Conservation (phyloP, 768 basidiomycete genomes). For the Daedaleopsis sinensis region DNA sequence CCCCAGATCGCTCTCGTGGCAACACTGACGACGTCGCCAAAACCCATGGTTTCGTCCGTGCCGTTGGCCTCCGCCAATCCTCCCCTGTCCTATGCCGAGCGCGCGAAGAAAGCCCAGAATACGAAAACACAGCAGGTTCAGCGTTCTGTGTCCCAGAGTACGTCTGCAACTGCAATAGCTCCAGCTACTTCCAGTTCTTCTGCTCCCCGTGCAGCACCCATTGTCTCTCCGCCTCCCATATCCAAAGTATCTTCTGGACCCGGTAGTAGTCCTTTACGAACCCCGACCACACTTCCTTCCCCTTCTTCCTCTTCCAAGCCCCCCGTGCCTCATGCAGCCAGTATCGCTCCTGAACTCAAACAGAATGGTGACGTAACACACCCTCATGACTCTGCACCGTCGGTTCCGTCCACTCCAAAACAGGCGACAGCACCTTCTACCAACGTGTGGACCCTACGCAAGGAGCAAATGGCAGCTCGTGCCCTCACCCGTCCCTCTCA, state of each 20-base stretch:
- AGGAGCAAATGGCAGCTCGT: slow-evolving; percentile 41
- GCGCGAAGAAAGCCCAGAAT: slow-evolving; percentile 41
- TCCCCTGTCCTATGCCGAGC: slow-evolving; percentile 54
- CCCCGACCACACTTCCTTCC: background rate
- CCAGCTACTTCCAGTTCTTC: slow-evolving; percentile 13
- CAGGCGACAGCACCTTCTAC: slow-evolving; percentile 26
- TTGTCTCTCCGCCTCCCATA: slow-evolving; percentile 11
- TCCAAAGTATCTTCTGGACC: slow-evolving; percentile 3
- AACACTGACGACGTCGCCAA: background rate
- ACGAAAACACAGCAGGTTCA: slow-evolving; percentile 7
- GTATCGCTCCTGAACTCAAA: slow-evolving; percentile 4
- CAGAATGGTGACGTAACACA: slow-evolving; percentile 26
- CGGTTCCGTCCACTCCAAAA: slow-evolving; percentile 22
- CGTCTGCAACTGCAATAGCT: slow-evolving; percentile 1
- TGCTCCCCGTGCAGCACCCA: slow-evolving; percentile 8
- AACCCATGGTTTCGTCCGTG: slow-evolving; percentile 33
- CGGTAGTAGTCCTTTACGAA: slow-evolving; percentile 2
- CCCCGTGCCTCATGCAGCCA: background rate
- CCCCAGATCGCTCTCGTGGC: slow-evolving; percentile 1
- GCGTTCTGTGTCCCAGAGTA: slow-evolving; percentile 4
- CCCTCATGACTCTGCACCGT: slow-evolving; percentile 11
- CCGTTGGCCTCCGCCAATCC: slow-evolving; percentile 33
- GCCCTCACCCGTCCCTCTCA: slow-evolving; percentile 10
- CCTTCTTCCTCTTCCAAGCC: slow-evolving; percentile 19
- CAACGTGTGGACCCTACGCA: slow-evolving; percentile 50